Percentiles rank a stretch among this genome's conserved stretches.
These are phyloP conservation scores for Gamarada debralockiae DNA, from an alignment of 495 filamentous ascomycete species.

Conservation along the genomic window DNA sequence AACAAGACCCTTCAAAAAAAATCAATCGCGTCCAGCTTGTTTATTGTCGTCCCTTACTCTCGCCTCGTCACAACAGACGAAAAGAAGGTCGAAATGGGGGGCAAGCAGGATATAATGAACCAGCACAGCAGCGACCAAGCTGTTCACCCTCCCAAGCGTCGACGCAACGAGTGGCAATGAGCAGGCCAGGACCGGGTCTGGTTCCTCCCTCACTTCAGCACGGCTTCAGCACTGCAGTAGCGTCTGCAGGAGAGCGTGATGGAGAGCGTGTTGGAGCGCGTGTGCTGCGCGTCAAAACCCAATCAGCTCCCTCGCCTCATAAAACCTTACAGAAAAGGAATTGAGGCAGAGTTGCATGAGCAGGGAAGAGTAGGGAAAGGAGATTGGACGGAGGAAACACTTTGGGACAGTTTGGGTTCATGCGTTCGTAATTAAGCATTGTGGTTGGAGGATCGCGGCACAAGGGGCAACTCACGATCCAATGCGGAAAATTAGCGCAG, in stretches of 20 bases:
- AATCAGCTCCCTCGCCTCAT: too few relatives aligned
- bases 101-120: conserved; percentile 13
- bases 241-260: conserved; percentile 5
- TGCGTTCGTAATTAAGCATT: too few relatives aligned
- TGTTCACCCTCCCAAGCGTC: neutral
- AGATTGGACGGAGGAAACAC: neutral
- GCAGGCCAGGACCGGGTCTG: too few relatives aligned
- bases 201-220: neutral
- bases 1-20: neutral
- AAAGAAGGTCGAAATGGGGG: conserved; percentile 1
- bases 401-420: neutral
- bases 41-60: neutral
- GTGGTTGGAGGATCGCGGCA: too few relatives aligned
- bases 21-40: neutral
- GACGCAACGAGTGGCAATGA: too few relatives aligned
- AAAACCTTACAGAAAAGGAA: too few relatives aligned
- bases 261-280: conserved; percentile 7
- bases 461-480: too few relatives aligned
- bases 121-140: too few relatives aligned
- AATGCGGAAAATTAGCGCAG: too few relatives aligned
- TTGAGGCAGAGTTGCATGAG: neutral
- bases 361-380: neutral
- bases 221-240: neutral
- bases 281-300: conserved; percentile 5
- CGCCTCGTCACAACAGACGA: neutral